phyloP scores from a whole-genome alignment of 2,329 filamentous ascomycete species.

The Sporothrix luriei region DNA sequence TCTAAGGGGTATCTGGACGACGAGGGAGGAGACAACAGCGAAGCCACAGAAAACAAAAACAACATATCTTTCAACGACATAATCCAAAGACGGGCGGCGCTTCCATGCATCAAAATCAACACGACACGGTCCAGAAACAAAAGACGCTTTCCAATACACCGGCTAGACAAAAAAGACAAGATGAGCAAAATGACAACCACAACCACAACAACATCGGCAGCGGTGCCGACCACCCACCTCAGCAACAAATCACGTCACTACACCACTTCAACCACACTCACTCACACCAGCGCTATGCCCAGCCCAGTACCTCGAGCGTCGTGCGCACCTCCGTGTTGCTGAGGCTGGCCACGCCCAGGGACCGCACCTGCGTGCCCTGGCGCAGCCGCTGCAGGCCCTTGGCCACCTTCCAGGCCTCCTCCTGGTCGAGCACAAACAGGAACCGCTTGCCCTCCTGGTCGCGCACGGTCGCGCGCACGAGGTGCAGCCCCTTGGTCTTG shows the following conservation, averaged over 20 bases:
- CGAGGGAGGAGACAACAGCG: not conserved
- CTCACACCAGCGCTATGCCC: conserved; percentile 42
- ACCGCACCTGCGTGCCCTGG: conserved; percentile 61
- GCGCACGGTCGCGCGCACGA: conserved; percentile 64
- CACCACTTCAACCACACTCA: too few species aligned
- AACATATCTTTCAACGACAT: not conserved
- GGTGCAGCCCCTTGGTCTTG: conserved; percentile 60
- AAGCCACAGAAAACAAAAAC: not conserved
- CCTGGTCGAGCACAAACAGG: conserved; percentile 65
- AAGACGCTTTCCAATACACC: conserved; percentile 22
- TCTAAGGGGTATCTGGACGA: conserved; percentile 22
- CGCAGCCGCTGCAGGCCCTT: conserved; percentile 63
- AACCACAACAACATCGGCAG: not conserved
- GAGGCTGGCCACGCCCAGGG: conserved; percentile 62
- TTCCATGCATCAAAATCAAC: not conserved
- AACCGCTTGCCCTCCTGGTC: conserved; percentile 69
- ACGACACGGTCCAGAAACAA: not conserved
- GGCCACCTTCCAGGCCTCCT: conserved; percentile 69
- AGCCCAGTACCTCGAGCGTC: conserved; percentile 62
- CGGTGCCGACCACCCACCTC: not conserved
- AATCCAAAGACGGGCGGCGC: conserved; percentile 11
- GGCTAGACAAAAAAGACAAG: conserved; percentile 10
- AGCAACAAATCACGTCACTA: not conserved
- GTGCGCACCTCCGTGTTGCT: conserved; percentile 56
- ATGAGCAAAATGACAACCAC: not conserved